Evolutionary conservation across 768 basidiomycete genomes (phyloP).

Genomic region (Lanmaoa pseudosensibilis): DNA sequence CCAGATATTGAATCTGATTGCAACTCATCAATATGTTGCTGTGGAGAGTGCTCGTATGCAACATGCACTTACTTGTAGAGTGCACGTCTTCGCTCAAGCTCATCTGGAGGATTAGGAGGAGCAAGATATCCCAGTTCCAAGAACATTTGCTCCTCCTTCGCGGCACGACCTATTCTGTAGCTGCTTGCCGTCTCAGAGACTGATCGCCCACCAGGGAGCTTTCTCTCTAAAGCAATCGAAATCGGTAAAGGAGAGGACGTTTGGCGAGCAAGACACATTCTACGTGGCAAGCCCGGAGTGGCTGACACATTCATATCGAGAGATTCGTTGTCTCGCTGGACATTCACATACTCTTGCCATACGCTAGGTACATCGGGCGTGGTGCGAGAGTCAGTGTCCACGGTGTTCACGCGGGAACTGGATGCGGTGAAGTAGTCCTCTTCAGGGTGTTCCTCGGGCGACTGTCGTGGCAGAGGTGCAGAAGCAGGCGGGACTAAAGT

Average conservation of each 20-base stretch:
- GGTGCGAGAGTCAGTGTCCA: slow-evolving; percentile 17
- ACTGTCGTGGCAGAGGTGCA: slow-evolving; percentile 23
- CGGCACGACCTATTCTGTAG: slow-evolving; percentile 46
- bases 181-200: slow-evolving; percentile 34
- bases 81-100: slow-evolving; percentile 77
- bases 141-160: slow-evolving; percentile 70
- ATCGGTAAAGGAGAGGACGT: slow-evolving; percentile 63
- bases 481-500: slow-evolving; percentile 6
- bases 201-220: slow-evolving; percentile 33
- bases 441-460: slow-evolving; percentile 24
- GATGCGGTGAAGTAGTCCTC: slow-evolving; percentile 35
- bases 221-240: slow-evolving; percentile 34
- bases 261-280: slow-evolving; percentile 59
- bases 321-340: slow-evolving; percentile 28
- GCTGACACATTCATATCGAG: slow-evolving; percentile 35
- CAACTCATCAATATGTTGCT: slow-evolving; percentile 1
- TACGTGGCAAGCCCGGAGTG: slow-evolving; percentile 50
- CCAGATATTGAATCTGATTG: slow-evolving; percentile 80
- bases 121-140: slow-evolving; percentile 64
- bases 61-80: slow-evolving; percentile 66
- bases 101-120: slow-evolving; percentile 84
- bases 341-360: slow-evolving; percentile 30
- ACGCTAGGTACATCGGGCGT: slow-evolving; percentile 18
- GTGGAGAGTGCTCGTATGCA: not conserved
- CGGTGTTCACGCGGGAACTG: slow-evolving; percentile 23